A percentile compares a stretch with the other conserved stretches of the same genome.
These are phyloP conservation scores for Astrothelium macrocarpum DNA, from an alignment of 495 filamentous ascomycete genomes.

Conservation along the genomic window DNA sequence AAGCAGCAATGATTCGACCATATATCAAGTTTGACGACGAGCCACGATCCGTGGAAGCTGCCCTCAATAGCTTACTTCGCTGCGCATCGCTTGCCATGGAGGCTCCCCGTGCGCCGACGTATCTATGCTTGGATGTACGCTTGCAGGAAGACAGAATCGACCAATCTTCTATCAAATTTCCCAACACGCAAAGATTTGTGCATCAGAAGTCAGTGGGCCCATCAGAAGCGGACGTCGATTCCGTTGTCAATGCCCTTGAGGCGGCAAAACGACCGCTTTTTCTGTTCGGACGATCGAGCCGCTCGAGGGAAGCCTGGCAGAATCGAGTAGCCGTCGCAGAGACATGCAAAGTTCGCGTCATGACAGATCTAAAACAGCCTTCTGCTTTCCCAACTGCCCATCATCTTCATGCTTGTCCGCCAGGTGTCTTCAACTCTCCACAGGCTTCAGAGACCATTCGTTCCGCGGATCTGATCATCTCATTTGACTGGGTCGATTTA, in stretches of 20 bases:
- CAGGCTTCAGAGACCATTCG: conserved; percentile 12
- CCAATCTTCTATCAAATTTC: conserved; percentile 7
- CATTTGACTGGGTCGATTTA: conserved; percentile 23
- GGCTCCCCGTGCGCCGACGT: conserved; percentile 15
- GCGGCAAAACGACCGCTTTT: conserved; percentile 14
- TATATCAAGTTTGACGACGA: conserved; percentile 22
- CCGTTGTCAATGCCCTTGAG: conserved; percentile 4
- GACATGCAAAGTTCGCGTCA: conserved; percentile 11
- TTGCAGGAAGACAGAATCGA: conserved; percentile 17
- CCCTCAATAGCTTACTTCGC: conserved; percentile 15
- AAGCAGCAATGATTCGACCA: conserved; percentile 14
- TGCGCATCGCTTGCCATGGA: conserved; percentile 6
- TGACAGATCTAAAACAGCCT: conserved; percentile 18
- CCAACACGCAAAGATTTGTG: conserved; percentile 5
- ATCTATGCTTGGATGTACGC: conserved; percentile 16
- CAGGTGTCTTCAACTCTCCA: conserved; percentile 14
- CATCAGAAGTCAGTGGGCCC: background rate
- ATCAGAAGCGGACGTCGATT: background rate
- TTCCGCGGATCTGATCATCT: conserved; percentile 22
- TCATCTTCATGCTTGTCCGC: conserved; percentile 13
- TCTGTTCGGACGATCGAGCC: conserved; percentile 15
- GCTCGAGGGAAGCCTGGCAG: conserved; percentile 13
- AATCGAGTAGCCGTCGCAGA: conserved; percentile 15
- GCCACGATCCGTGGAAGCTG: conserved; percentile 14
- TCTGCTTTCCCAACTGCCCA: conserved; percentile 17